Evolutionary conservation across 345 rosid species (phyloP), one percentile per base, ranked within the genome.

Genomic region (Hibiscus mutabilis): DNA sequence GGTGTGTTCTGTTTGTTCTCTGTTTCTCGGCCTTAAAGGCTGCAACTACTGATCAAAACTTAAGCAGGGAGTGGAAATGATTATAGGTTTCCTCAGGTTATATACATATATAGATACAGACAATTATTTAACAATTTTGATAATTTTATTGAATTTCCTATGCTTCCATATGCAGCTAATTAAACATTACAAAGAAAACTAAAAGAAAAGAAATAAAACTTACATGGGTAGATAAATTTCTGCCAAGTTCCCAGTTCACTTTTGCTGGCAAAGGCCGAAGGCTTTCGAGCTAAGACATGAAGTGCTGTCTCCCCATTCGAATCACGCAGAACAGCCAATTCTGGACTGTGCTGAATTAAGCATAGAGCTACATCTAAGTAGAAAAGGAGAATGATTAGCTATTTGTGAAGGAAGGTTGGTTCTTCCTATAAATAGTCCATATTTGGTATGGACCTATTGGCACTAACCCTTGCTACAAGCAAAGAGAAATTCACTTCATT

Each of bases 221-320:
- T 40, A 80, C 86, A 66, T 27, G 70, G 57, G 58, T 76, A 62
- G 57, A 78, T 58, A 60, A 71, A 72, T 55, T 74, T 71, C 55
- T 49, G 53, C 77, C 75, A 37, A 82, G 16, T 53, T 47, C 71
- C 59, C 42, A 51, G 15, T 19, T 53, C 60, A 8, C 25, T 6
- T 19, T 37, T 24, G 27, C 71, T 71, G 6, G 55, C 21, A 56
- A 63, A 73, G 6, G 12, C 71, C 1, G 55, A 68, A 37, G 85
- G 74, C 70, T 75, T 79, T 64, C 74, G 69, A 35, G 80, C 79
- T 69, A 81, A 68, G 22, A 79, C 77, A 77, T 79, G 82, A 52
- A 77, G 74, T 18, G 85, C 82, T 16, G 85, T 79, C 67, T 73
- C 80, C 19, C 73, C 85, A 58, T 79, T 74, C 10, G 56, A 68